Conservation (phyloP, 169 alveolate genomes). For the Plasmodium inui region DNA sequence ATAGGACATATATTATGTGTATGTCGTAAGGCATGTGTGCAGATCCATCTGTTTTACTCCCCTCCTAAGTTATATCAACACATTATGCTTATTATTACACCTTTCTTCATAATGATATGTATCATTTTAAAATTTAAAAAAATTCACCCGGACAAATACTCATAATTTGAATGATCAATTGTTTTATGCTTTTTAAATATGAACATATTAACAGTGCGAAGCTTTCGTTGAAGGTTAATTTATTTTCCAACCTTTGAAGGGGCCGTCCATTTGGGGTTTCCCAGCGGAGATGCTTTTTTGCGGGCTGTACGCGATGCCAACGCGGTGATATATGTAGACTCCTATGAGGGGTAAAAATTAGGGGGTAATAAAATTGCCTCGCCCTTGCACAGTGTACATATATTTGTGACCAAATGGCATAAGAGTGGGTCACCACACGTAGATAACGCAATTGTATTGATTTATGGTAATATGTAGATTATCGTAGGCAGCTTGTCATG, state of each 20-base stretch:
- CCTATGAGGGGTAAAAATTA: not conserved
- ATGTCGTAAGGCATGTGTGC: not conserved
- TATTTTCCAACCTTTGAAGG: not conserved
- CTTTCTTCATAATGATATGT: constrained; percentile 9
- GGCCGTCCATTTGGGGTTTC: not conserved
- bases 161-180: constrained; percentile 56
- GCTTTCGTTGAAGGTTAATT: constrained; percentile 2
- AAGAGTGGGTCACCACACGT: not conserved
- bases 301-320: not conserved
- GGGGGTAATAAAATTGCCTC: not conserved
- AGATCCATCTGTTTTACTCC: not conserved
- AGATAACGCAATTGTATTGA: not conserved
- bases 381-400: not conserved
- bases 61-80: not conserved
- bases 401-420: not conserved
- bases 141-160: constrained; percentile 9
- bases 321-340: not conserved
- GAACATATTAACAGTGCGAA: constrained; percentile 4
- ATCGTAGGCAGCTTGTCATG: not conserved
- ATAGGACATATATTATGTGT: not conserved
- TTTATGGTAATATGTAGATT: not conserved
- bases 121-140: constrained; percentile 30
- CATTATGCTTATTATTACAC: not conserved
- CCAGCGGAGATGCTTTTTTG: not conserved
- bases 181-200: constrained; percentile 9